Evolutionary conservation across 768 basidiomycete species (phyloP).

Genomic region (Kwoniella mangroviensis): DNA sequence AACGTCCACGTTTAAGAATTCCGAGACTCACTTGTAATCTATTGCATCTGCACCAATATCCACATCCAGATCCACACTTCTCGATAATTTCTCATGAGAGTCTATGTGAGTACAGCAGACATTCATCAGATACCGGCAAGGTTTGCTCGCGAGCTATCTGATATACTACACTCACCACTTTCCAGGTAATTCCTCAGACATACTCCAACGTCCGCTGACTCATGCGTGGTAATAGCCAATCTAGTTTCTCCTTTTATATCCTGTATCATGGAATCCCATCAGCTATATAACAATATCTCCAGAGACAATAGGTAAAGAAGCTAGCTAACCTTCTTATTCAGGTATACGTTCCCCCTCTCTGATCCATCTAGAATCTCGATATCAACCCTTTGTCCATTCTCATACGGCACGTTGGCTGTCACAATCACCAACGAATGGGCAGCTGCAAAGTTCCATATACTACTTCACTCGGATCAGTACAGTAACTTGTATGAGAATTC

Average conservation of each 20-base stretch:
- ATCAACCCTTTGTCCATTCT: constrained; percentile 76
- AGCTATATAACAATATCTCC: neutral
- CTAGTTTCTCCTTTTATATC: constrained; percentile 88
- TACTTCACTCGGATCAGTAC: constrained; percentile 59
- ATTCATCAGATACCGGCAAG: neutral
- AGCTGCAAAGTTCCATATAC: constrained; percentile 94
- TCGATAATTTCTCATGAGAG: constrained; percentile 38
- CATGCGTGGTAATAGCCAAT: constrained; percentile 90
- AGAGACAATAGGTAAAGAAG: neutral
- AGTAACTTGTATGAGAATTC: neutral
- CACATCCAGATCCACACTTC: constrained; percentile 88
- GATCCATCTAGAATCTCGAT: constrained; percentile 92
- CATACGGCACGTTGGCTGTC: constrained; percentile 83
- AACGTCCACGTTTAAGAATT: neutral
- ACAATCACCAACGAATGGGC: constrained; percentile 88
- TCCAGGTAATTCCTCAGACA: constrained; percentile 86
- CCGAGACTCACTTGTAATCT: constrained; percentile 85
- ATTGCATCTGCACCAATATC: constrained; percentile 98
- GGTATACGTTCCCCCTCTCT: constrained; percentile 81
- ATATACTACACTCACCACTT: constrained; percentile 64
- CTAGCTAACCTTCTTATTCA: constrained; percentile 69
- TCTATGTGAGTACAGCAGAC: neutral
- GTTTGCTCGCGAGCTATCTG: no score
- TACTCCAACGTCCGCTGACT: constrained; percentile 91
- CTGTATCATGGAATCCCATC: constrained; percentile 21